Base-by-base conservation (phyloP, 1,139 yeast species). In the Candida sojae region DNA sequence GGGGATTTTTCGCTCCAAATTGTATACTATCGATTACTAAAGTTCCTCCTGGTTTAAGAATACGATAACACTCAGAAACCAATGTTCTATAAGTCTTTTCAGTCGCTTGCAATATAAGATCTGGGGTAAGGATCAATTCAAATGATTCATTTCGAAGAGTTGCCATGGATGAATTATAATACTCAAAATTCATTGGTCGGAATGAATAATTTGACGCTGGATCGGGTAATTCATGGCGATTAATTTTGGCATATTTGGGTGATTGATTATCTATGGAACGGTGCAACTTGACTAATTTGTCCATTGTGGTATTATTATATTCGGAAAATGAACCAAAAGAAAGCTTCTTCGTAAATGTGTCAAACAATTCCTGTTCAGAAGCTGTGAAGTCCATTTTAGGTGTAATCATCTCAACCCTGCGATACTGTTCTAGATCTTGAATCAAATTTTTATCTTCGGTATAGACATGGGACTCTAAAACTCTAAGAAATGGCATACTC, bases 121-220 rank as follows among this genome's bases (percentile, higher is more conserved):
- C 80, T 35, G 76, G 58, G 29, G 67, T 59, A 43, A 72, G 78
- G 37, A 75, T 62, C 33, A 68, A 51, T 47, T 73, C 70, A 55
- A 75, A 73, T 4, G 72, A 62, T 31, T 62, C 63, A 10, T 62
- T 54, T 1, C 62, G 61, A 11, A 75, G 59, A 0, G 70, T 59
- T 0, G 68, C 53, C 26, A 75, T 55, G 1, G 75, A 58, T 10
- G 59, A 50, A 9, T 64, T 52, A 50, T 62, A 73, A 49, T 66
- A 73, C 49, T 69, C 71, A 52, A 73, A 72, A 53, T 75, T 73
- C 53, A 58, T 57, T 7, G 78, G 77, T 48, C 70, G 63, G 50
- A 67, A 67, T 17, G 60, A 53, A 44, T 48, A 57, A 23, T 57
- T 44, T 2, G 48, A 29, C 37, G 61, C 55, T 2, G 64, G 64